Conservation (phyloP, 176 grass and related monocot species). For the Avena insularis region DNA sequence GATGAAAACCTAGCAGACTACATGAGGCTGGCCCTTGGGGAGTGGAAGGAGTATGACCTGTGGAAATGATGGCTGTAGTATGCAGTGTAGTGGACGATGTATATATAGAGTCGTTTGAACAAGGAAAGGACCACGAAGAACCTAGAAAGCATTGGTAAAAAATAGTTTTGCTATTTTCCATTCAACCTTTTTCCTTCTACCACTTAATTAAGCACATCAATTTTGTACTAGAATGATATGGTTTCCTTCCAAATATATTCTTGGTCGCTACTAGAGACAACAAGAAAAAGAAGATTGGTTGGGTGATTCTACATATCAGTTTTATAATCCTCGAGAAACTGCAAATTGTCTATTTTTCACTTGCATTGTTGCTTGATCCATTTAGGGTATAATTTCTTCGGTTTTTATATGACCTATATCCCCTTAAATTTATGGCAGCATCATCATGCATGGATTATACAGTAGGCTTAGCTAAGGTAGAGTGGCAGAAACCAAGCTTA, state of each 20-base stretch:
- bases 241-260: background rate
- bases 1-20: background rate
- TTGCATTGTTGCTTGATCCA: background rate
- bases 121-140: background rate
- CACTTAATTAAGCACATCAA: background rate
- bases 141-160: background rate
- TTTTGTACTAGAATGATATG: background rate
- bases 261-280: background rate
- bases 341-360: background rate
- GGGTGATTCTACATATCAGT: background rate
- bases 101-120: background rate
- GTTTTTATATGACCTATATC: background rate
- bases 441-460: slow-evolving; percentile 7
- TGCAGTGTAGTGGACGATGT: background rate
- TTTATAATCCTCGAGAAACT: background rate
- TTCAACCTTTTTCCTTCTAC: background rate
- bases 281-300: background rate
- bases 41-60: background rate
- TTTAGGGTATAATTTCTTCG: background rate
- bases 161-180: background rate
- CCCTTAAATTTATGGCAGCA: background rate
- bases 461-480: background rate
- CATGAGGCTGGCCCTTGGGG: background rate
- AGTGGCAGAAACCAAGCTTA: background rate
- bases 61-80: background rate